Evolutionary conservation across 1,284 basidiomycete species (phyloP).

Genomic region (Cryptococcus neoformans): DNA sequence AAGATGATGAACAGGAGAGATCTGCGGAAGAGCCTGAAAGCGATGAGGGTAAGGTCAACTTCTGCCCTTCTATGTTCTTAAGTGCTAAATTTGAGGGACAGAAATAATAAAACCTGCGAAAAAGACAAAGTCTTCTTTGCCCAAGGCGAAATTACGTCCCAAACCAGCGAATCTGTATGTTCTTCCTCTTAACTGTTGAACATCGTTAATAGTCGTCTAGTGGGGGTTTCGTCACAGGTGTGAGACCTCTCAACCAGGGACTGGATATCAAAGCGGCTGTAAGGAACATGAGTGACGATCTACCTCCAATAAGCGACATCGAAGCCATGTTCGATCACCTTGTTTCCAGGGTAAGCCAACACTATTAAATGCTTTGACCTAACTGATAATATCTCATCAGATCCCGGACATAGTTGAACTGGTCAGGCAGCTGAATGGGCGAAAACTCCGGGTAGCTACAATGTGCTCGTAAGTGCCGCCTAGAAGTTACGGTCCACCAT

Average conservation of each 20-base stretch:
- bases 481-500: background rate
- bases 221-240: constrained; percentile 21
- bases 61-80: background rate
- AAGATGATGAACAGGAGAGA: constrained; percentile 13
- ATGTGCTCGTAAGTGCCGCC: constrained; percentile 65
- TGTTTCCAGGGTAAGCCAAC: constrained; percentile 24
- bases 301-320: constrained; percentile 78
- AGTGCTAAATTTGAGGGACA: constrained; percentile 12
- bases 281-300: constrained; percentile 39
- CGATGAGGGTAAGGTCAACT: constrained; percentile 13
- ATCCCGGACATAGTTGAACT: constrained; percentile 51
- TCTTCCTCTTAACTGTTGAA: constrained; percentile 2
- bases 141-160: constrained; percentile 37
- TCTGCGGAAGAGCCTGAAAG: constrained; percentile 22
- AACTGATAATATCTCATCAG: constrained; percentile 4
- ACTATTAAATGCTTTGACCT: background rate
- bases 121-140: constrained; percentile 42
- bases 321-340: constrained; percentile 83
- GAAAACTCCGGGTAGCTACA: constrained; percentile 87
- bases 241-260: constrained; percentile 25
- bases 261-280: constrained; percentile 21
- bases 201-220: constrained; percentile 2
- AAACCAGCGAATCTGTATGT: constrained; percentile 38
- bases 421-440: constrained; percentile 67
- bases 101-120: constrained; percentile 1